Conservation (phyloP, 2,329 filamentous ascomycete species). For the Microsporum audouinii region DNA sequence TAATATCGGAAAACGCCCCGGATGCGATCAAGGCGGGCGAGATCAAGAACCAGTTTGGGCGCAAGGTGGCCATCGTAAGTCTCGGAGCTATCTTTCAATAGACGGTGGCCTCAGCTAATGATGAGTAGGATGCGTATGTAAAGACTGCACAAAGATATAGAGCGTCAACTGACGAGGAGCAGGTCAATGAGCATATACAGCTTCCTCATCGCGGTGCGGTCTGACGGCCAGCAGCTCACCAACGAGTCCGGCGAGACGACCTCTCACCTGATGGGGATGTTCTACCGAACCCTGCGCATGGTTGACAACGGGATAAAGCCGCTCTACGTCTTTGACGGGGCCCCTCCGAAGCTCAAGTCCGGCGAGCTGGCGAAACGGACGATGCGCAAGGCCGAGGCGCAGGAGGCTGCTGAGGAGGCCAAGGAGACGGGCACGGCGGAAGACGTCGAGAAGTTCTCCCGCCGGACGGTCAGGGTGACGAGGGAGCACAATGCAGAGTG, state of each 20-base stretch:
- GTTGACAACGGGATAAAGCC: slow-evolving; percentile 99
- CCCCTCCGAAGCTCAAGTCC: slow-evolving; percentile 92
- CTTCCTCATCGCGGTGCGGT: slow-evolving; percentile 94
- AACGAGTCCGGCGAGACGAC: slow-evolving; percentile 93
- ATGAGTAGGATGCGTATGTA: slow-evolving; percentile 37
- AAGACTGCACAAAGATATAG: neutral
- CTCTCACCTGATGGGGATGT: slow-evolving; percentile 98
- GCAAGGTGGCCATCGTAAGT: slow-evolving; percentile 92
- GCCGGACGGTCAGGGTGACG: slow-evolving; percentile 88
- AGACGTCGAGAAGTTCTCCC: slow-evolving; percentile 95
- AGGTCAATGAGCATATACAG: slow-evolving; percentile 98
- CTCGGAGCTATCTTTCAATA: neutral
- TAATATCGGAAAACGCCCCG: slow-evolving; percentile 88
- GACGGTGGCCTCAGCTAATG: neutral
- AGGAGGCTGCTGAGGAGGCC: slow-evolving; percentile 80
- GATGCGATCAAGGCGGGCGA: slow-evolving; percentile 91
- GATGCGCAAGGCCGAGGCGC: slow-evolving; percentile 86
- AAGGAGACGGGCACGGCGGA: slow-evolving; percentile 95
- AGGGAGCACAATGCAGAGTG: slow-evolving; percentile 93
- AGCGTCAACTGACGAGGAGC: neutral
- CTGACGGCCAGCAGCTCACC: slow-evolving; percentile 90
- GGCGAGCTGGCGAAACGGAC: slow-evolving; percentile 94
- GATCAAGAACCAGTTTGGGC: slow-evolving; percentile 97
- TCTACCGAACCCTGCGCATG: slow-evolving; percentile 96
- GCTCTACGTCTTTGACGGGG: slow-evolving; percentile 94